Conservation (phyloP, 257 asterid species). For the Vinca minor region DNA sequence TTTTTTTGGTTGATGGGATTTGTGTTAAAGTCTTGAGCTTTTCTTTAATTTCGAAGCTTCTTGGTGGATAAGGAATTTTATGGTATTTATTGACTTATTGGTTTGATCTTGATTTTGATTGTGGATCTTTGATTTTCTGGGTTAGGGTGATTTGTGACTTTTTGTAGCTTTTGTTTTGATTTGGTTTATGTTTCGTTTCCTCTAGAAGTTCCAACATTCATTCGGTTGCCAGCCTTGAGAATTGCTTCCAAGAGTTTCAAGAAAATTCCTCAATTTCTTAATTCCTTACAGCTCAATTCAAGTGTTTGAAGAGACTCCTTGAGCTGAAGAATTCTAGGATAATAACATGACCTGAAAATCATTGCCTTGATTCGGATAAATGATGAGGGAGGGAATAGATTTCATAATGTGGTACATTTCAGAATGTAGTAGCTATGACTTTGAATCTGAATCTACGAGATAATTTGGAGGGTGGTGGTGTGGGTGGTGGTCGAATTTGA, state of each 20-base stretch:
- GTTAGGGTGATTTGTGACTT: neutral
- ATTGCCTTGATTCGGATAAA: constrained; percentile 54
- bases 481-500: too few species aligned
- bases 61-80: too few species aligned
- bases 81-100: too few species aligned
- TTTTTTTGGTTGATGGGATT: constrained; percentile 2
- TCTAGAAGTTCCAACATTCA: constrained; percentile 78
- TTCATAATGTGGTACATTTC: constrained; percentile 57
- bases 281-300: constrained; percentile 63
- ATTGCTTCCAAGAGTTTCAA: constrained; percentile 73
- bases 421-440: constrained; percentile 71
- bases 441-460: constrained; percentile 78
- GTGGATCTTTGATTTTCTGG: constrained; percentile 9
- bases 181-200: constrained; percentile 23
- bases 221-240: constrained; percentile 72
- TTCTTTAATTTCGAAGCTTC: constrained; percentile 1
- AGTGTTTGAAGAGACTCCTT: constrained; percentile 56
- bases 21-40: constrained; percentile 7
- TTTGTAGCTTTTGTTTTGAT: neutral
- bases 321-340: constrained; percentile 53
- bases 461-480: constrained; percentile 48
- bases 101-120: constrained; percentile 11
- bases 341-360: constrained; percentile 62
- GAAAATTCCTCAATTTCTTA: constrained; percentile 52
- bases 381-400: constrained; percentile 66